Evolutionary conservation across 768 basidiomycete species (phyloP), one percentile per base, ranked within the genome.

Genomic region (Tricholoma sp.): DNA sequence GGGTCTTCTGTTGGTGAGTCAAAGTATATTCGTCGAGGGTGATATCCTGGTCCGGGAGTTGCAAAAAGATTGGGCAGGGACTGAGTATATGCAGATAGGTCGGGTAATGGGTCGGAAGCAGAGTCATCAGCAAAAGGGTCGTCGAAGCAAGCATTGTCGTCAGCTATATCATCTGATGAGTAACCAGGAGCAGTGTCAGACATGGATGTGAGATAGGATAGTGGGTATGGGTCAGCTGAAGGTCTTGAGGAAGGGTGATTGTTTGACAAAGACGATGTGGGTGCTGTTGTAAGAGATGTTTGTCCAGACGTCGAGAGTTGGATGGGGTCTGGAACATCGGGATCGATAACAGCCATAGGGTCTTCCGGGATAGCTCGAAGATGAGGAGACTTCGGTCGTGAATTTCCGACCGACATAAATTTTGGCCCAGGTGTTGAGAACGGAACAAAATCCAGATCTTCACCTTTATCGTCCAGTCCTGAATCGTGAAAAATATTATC

Each of bases 1-100:
- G 78, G 78, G 59, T 81, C 79, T 57, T 82, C 79, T 29, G 73
- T 71, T 1, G 80, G 80, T 2, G 79, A 80, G 63, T 83, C 79
- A 61, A 81, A 80, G 67, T 81, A 79, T 32, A 80, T 64, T 14
- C 72, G 66, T 21, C 60, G 70, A 49, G 71, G 61, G 64, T 51
- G 62, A 56, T 68, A 72, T 29, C 62, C 71, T 35, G 81, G 81
- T 22, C 81, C 81, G 35, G 84, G 83, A 50, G 79, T 80, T n/a
- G 72, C 68, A 61, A 75, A 83, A 29, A 69, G 55, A 37, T 64
- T 60, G 16, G 61, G 52, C 32, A 69, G 50, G 21, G 65, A 45
- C 51, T 60, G 57, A 7, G 41, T 59, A 56, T 57, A 46, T 24
- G 55, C 54, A 45, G 57, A 35, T 18, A 63, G 58, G 31, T 58